Evolutionary conservation across 2,329 filamentous ascomycete genomes (phyloP).

Genomic region (Alternaria burnsii): DNA sequence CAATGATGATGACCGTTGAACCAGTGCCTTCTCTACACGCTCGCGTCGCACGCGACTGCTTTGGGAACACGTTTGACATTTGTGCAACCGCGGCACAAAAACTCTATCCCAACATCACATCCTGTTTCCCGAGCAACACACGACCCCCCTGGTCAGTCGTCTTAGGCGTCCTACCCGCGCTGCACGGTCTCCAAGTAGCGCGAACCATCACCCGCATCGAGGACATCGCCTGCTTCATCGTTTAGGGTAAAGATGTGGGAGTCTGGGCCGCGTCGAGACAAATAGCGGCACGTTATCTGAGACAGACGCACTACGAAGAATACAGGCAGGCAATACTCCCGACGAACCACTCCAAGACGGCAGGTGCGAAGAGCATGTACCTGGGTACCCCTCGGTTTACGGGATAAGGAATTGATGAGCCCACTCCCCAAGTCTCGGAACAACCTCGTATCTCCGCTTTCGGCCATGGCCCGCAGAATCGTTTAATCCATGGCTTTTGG

Average conservation of each 20-base stretch:
- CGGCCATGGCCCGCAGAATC: constrained; percentile 23
- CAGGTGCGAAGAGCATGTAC: constrained; percentile 35
- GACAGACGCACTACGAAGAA: constrained; percentile 21
- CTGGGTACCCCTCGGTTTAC: constrained; percentile 32
- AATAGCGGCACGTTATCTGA: constrained; percentile 31
- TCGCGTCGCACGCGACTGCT: constrained; percentile 12
- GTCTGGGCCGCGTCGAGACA: constrained; percentile 16
- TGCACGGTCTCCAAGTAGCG: constrained; percentile 42
- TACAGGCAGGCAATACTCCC: constrained; percentile 24
- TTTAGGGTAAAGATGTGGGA: constrained; percentile 19
- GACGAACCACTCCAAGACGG: constrained; percentile 34
- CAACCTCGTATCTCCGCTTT: constrained; percentile 32
- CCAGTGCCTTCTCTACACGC: constrained; percentile 4
- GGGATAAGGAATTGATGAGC: constrained; percentile 25
- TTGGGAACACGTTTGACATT: constrained; percentile 10
- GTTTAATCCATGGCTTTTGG: neutral
- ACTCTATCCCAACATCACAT: constrained; percentile 29
- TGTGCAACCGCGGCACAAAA: constrained; percentile 19
- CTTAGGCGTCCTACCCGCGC: constrained; percentile 31
- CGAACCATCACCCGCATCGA: constrained; percentile 44
- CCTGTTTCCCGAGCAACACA: constrained; percentile 17
- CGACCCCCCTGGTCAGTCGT: constrained; percentile 11
- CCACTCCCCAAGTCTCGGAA: constrained; percentile 23
- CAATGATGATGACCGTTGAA: constrained; percentile 20
- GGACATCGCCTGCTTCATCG: constrained; percentile 30